A percentile compares a stretch with the other conserved stretches of the same genome.
Evolutionary conservation across 148 eudicot genomes (phyloP).

Genomic region (Nepenthes gracilis): DNA sequence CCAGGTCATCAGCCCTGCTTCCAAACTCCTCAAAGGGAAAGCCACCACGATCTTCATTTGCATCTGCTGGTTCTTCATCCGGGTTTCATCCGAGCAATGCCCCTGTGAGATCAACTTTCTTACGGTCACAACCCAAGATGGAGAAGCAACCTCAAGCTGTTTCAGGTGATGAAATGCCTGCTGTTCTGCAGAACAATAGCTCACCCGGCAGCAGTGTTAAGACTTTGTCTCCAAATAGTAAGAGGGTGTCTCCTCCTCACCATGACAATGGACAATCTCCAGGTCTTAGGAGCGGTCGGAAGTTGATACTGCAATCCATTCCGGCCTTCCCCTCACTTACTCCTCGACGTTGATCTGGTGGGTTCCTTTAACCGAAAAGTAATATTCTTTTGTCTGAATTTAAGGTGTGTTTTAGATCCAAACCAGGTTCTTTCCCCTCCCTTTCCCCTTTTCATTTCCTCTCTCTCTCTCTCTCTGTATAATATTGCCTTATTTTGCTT

Average conservation of each 20-base stretch:
- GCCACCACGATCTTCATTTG: constrained; percentile 51
- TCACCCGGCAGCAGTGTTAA: constrained; percentile 50
- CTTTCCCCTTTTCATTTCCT: too few species aligned
- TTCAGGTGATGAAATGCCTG: constrained; percentile 55
- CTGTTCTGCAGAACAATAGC: constrained; percentile 37
- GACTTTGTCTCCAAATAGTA: constrained; percentile 62
- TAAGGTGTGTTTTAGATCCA: too few species aligned
- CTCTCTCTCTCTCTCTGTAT: too few species aligned
- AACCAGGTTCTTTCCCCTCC: too few species aligned
- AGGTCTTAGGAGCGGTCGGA: constrained; percentile 56
- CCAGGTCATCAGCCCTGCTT: constrained; percentile 33
- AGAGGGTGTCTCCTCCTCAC: constrained; percentile 82
- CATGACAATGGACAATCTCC: constrained; percentile 28
- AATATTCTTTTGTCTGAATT: too few species aligned
- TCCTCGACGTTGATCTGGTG: constrained; percentile 36
- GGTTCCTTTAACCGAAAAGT: background rate
- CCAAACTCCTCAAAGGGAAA: constrained; percentile 58
- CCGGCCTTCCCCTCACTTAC: constrained; percentile 84
- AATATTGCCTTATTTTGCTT: too few species aligned
- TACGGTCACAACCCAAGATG: constrained; percentile 27
- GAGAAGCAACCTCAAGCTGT: constrained; percentile 26
- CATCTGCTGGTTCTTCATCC: constrained; percentile 30
- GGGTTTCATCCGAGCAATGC: constrained; percentile 18
- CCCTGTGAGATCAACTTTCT: constrained; percentile 30
- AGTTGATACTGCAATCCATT: constrained; percentile 72